phyloP scores from a whole-genome alignment of 108 stramenopile genomes.

The Cyclostephanos invisitatus region DNA sequence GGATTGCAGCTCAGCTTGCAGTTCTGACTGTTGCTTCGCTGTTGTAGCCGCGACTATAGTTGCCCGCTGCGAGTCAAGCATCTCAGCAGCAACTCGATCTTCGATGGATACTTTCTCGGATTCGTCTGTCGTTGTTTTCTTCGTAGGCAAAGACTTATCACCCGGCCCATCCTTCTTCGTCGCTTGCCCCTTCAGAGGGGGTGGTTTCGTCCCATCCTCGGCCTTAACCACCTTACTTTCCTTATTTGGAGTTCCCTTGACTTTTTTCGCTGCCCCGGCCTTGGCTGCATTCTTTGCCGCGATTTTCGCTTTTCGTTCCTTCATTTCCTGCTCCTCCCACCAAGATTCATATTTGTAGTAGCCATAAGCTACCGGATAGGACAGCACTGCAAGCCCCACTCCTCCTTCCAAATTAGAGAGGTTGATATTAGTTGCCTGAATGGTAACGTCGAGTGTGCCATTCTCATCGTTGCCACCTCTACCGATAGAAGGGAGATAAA shows the following conservation, averaged over 20 bases:
- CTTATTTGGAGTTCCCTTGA: not conserved
- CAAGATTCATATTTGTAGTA: slow-evolving; percentile 37
- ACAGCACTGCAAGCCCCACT: slow-evolving; percentile 17
- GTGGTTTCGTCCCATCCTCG: not conserved
- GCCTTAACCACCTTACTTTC: not conserved
- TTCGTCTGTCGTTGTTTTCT: not conserved
- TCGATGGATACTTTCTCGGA: not conserved
- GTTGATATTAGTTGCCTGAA: slow-evolving; percentile 13
- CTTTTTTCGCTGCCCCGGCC: not conserved
- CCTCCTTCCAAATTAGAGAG: slow-evolving; percentile 39
- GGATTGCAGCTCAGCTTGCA: too few species aligned
- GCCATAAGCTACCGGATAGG: slow-evolving; percentile 41
- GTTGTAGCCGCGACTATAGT: too few species aligned
- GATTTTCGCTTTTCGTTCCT: slow-evolving; percentile 24
- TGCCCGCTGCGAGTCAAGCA: too few species aligned
- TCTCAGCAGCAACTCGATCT: not conserved
- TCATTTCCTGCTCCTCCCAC: slow-evolving; percentile 34
- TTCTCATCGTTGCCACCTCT: slow-evolving; percentile 17
- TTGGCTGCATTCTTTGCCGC: slow-evolving; percentile 35
- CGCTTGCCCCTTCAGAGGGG: not conserved
- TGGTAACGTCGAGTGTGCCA: slow-evolving; percentile 6
- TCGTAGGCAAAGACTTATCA: not conserved
- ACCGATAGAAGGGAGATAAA: slow-evolving; percentile 7
- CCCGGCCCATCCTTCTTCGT: not conserved
- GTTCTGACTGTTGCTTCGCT: too few species aligned